Evolutionary conservation across 768 basidiomycete genomes (phyloP).

Genomic region (Tricholoma furcatifolium): DNA sequence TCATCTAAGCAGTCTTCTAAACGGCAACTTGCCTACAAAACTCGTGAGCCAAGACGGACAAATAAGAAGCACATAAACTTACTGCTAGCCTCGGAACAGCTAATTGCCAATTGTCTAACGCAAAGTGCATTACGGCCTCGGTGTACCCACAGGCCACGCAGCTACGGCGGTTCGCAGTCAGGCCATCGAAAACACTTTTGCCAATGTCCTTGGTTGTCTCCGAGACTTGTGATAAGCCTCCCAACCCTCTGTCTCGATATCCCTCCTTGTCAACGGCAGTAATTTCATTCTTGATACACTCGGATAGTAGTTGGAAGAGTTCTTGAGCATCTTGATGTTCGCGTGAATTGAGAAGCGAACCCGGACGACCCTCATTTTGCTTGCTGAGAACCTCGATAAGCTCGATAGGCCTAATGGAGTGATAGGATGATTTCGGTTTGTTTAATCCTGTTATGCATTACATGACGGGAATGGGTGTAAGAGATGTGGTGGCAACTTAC

Average conservation of each 20-base stretch:
- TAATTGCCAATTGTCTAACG: slow-evolving; percentile 84
- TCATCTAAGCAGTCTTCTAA: slow-evolving; percentile 85
- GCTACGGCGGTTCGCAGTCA: slow-evolving; percentile 87
- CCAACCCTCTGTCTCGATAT: slow-evolving; percentile 68
- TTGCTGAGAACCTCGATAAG: slow-evolving; percentile 70
- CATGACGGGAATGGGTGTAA: background rate
- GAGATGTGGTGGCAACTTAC: slow-evolving; percentile 37
- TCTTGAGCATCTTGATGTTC: slow-evolving; percentile 99
- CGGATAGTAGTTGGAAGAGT: slow-evolving; percentile 91
- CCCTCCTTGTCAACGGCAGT: slow-evolving; percentile 70
- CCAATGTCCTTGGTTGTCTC: slow-evolving; percentile 35
- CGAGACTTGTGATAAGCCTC: slow-evolving; percentile 37
- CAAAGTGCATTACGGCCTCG: slow-evolving; percentile 90
- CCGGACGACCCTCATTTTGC: slow-evolving; percentile 48
- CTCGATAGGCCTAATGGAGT: slow-evolving; percentile 66
- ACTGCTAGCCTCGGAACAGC: slow-evolving; percentile 66
- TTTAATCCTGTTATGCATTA: slow-evolving; percentile 52
- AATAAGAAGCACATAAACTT: slow-evolving; percentile 30
- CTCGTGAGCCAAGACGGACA: background rate
- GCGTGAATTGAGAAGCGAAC: slow-evolving; percentile 77
- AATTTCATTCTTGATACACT: slow-evolving; percentile 87
- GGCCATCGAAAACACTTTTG: slow-evolving; percentile 82
- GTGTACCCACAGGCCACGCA: slow-evolving; percentile 92
- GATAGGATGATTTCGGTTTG: slow-evolving; percentile 52
- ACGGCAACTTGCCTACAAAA: slow-evolving; percentile 54